Percentiles rank a stretch among this genome's conserved stretches.
phyloP scores from a whole-genome alignment of 192 early-diverging fungal genomes.

The Umbelopsis isabellina region DNA sequence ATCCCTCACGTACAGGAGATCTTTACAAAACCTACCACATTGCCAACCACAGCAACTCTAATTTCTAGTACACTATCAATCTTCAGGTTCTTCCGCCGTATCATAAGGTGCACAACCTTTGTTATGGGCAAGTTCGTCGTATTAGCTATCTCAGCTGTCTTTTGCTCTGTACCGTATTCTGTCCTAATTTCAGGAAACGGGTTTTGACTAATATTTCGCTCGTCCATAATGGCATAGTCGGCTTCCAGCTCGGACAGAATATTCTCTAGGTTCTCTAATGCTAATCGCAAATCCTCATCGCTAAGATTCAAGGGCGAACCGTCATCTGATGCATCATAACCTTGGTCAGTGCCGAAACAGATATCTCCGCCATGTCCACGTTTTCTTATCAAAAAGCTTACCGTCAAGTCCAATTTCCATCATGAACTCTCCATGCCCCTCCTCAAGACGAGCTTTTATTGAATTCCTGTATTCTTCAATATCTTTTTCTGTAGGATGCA shows the following conservation, averaged over 20 bases:
- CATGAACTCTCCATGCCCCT: slow-evolving; percentile 67
- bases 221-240: slow-evolving; percentile 53
- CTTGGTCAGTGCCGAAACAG: neutral
- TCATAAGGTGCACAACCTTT: slow-evolving; percentile 59
- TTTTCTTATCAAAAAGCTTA: slow-evolving; percentile 25
- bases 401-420: slow-evolving; percentile 79
- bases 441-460: neutral
- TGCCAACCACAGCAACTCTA: slow-evolving; percentile 88
- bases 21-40: slow-evolving; percentile 69
- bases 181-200: slow-evolving; percentile 40
- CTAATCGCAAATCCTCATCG: slow-evolving; percentile 46
- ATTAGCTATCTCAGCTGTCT: slow-evolving; percentile 18
- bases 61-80: slow-evolving; percentile 86
- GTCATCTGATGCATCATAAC: slow-evolving; percentile 54
- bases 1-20: neutral
- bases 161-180: slow-evolving; percentile 7
- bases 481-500: neutral
- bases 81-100: slow-evolving; percentile 70
- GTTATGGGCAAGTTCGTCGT: slow-evolving; percentile 19
- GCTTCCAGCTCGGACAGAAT: slow-evolving; percentile 47
- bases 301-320: slow-evolving; percentile 70
- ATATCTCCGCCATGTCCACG: slow-evolving; percentile 11
- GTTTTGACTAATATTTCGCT: slow-evolving; percentile 40
- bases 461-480: slow-evolving; percentile 2
- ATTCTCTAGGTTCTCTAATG: slow-evolving; percentile 43